Conservation (phyloP, 208 protist species). For the Crithidia thermophila region DNA sequence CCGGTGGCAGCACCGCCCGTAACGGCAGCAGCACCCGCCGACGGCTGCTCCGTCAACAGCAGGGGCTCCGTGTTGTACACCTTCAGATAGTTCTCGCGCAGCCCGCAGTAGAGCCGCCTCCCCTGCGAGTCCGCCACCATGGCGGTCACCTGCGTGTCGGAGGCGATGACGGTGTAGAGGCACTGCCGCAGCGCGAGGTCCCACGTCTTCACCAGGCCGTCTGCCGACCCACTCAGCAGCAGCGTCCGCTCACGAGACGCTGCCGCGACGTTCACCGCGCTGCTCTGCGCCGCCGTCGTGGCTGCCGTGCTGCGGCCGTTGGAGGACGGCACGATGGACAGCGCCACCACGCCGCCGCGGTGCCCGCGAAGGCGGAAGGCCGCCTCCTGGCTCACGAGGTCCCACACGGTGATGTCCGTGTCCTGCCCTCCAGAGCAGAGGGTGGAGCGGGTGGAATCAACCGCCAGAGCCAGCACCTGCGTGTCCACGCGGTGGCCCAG, state of each 20-base stretch:
- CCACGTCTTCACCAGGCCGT: slow-evolving; percentile 92
- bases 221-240: slow-evolving; percentile 76
- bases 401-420: slow-evolving; percentile 99
- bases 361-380: slow-evolving; percentile 87
- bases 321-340: slow-evolving; percentile 56
- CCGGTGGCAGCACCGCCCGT: no score
- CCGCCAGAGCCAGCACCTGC: slow-evolving; percentile 84
- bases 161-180: slow-evolving; percentile 86
- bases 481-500: slow-evolving; percentile 86
- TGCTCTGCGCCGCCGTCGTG: background rate
- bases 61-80: slow-evolving; percentile 83
- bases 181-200: slow-evolving; percentile 81
- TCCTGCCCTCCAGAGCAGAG: slow-evolving; percentile 95
- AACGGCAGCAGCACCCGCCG: background rate
- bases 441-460: slow-evolving; percentile 46
- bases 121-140: slow-evolving; percentile 66
- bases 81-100: slow-evolving; percentile 86
- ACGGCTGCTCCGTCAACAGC: background rate
- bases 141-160: slow-evolving; percentile 80
- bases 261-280: background rate
- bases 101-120: slow-evolving; percentile 77
- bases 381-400: slow-evolving; percentile 86
- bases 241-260: slow-evolving; percentile 27
- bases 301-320: background rate
- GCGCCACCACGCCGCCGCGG: slow-evolving; percentile 73